These are phyloP conservation scores for Brettanomyces naardenensis DNA, from an alignment of 805 yeast genomes.

Conservation along the genomic window DNA sequence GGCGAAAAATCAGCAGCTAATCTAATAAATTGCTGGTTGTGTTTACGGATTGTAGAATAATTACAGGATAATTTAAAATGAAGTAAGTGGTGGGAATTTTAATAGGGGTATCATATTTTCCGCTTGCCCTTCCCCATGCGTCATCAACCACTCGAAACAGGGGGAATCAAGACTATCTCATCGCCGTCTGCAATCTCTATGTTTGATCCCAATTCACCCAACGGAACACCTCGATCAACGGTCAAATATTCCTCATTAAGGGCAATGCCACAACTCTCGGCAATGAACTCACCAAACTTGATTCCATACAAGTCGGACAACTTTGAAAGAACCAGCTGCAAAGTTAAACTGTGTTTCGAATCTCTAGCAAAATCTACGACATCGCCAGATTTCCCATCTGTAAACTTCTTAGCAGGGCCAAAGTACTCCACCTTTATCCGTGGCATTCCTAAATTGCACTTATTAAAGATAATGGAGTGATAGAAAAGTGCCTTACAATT, in stretches of 20 bases:
- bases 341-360: neutral
- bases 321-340: neutral
- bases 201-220: constrained; percentile 5
- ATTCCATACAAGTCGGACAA: constrained; percentile 7
- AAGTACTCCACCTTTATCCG: constrained; percentile 21
- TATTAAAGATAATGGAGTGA: no score
- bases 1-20: no score
- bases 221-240: constrained; percentile 9
- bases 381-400: constrained; percentile 13
- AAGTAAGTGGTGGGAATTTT: no score
- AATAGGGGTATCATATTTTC: neutral
- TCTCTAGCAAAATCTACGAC: neutral
- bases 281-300: constrained; percentile 16
- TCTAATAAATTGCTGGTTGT: no score
- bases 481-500: no score
- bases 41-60: no score
- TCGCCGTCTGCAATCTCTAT: constrained; percentile 10
- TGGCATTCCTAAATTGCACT: no score
- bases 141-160: constrained; percentile 23
- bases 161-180: constrained; percentile 23
- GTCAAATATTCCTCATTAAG: constrained; percentile 22
- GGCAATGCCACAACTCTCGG: constrained; percentile 20
- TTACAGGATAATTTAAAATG: no score
- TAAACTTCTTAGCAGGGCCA: constrained; percentile 26
- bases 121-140: neutral